Evolutionary conservation across 2,329 filamentous ascomycete species (phyloP).

Genomic region (Colletotrichum viniferum): DNA sequence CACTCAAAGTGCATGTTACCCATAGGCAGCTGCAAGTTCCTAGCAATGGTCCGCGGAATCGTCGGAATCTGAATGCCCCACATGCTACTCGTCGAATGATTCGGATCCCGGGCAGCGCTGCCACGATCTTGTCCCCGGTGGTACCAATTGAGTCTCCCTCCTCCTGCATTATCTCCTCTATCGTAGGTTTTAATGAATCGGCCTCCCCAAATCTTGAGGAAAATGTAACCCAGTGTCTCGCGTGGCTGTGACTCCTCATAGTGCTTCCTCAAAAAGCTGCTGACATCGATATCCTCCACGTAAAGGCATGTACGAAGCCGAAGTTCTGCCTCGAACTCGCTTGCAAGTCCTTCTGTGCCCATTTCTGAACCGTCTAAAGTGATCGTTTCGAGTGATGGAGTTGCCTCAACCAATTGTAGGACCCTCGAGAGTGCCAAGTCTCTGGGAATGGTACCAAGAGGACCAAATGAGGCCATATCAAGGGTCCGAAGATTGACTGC

Average conservation of each 20-base stretch:
- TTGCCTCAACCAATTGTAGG: neutral
- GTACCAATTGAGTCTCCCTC: too few relatives aligned
- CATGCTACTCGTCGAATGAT: too few relatives aligned
- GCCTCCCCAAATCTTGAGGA: neutral
- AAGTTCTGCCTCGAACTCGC: neutral
- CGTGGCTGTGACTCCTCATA: neutral
- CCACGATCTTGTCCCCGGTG: too few relatives aligned
- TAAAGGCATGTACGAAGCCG: neutral
- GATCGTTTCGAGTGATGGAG: neutral
- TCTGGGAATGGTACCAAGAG: neutral
- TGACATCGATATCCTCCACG: neutral
- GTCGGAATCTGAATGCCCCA: too few relatives aligned
- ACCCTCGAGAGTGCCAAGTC: neutral
- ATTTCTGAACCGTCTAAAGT: neutral
- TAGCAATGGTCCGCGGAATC: too few relatives aligned
- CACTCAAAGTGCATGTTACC: too few relatives aligned
- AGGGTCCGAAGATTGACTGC: neutral
- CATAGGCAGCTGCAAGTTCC: too few relatives aligned
- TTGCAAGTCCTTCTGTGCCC: neutral
- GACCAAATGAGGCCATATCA: neutral
- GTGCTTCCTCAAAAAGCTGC: neutral
- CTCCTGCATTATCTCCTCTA: too few relatives aligned
- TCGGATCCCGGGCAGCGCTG: too few relatives aligned
- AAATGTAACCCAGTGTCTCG: neutral
- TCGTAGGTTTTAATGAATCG: too few relatives aligned